These are phyloP conservation scores for Cladobotryum mycophilum DNA, from an alignment of 2,329 filamentous ascomycete species.

Conservation along the genomic window DNA sequence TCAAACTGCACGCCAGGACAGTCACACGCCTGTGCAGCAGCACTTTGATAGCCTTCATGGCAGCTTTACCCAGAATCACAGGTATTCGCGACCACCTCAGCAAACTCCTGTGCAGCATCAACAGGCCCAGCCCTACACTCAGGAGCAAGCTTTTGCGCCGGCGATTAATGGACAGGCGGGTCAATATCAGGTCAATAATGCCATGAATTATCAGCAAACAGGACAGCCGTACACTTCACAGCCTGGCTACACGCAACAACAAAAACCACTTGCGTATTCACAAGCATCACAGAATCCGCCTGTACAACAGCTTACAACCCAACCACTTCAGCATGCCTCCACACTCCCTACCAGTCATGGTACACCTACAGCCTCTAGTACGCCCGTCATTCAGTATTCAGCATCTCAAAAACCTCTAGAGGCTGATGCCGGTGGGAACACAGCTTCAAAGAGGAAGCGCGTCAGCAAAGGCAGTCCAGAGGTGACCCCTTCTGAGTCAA, in stretches of 20 bases:
- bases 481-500: constrained; percentile 21
- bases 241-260: constrained; percentile 12
- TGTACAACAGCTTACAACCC: constrained; percentile 10
- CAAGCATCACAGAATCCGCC: constrained; percentile 11
- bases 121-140: constrained; percentile 21
- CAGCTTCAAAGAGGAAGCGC: constrained; percentile 29
- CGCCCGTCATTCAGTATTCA: constrained; percentile 14
- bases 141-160: constrained; percentile 19
- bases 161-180: constrained; percentile 20
- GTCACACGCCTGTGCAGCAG: constrained; percentile 27
- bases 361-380: neutral
- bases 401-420: constrained; percentile 18
- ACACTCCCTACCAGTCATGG: constrained; percentile 3
- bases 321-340: constrained; percentile 11
- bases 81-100: constrained; percentile 23
- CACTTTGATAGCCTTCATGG: constrained; percentile 24
- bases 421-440: constrained; percentile 16
- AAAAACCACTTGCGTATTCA: constrained; percentile 18
- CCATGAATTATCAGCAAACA: constrained; percentile 13
- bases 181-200: constrained; percentile 15
- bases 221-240: constrained; percentile 10
- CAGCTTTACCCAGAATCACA: constrained; percentile 21
- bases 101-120: constrained; percentile 25
- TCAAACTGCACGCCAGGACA: constrained; percentile 26
- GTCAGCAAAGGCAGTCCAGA: constrained; percentile 23